These are phyloP conservation scores for Cairneyella variabilis DNA, from an alignment of 495 filamentous ascomycete species.

Conservation along the genomic window DNA sequence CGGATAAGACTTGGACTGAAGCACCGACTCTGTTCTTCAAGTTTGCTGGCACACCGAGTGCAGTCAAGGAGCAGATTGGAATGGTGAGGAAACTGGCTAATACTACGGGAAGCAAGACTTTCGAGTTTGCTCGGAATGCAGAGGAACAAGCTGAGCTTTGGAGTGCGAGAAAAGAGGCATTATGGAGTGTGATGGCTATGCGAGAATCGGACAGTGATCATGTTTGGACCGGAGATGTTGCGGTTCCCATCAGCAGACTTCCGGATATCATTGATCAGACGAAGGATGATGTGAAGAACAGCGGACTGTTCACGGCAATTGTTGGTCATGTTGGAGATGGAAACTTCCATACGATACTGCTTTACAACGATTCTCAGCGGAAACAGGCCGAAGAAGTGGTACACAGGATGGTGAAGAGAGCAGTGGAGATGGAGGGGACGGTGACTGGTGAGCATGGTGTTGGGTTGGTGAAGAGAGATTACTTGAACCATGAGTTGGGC, in stretches of 20 bases:
- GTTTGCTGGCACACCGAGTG: constrained; percentile 70
- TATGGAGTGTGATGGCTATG: constrained; percentile 70
- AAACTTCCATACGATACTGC: constrained; percentile 76
- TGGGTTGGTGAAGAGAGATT: constrained; percentile 78
- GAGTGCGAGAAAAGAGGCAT: constrained; percentile 81
- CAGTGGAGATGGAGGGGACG: constrained; percentile 78
- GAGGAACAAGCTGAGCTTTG: constrained; percentile 75
- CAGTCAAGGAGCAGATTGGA: constrained; percentile 79
- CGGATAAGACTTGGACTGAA: constrained; percentile 67
- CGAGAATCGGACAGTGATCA: constrained; percentile 53
- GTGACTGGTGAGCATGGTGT: constrained; percentile 83
- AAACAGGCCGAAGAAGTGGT: constrained; percentile 65
- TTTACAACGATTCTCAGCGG: constrained; percentile 66
- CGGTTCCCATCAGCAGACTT: constrained; percentile 69
- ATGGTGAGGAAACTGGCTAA: constrained; percentile 67
- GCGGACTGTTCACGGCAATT: constrained; percentile 67
- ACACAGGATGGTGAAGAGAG: constrained; percentile 79
- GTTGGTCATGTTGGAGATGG: constrained; percentile 83
- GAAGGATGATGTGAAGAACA: constrained; percentile 62
- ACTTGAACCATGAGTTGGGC: constrained; percentile 70
- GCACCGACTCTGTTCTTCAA: constrained; percentile 94
- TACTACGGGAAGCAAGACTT: constrained; percentile 56
- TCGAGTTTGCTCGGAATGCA: constrained; percentile 73
- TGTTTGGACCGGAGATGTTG: constrained; percentile 83
- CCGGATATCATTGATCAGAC: constrained; percentile 77